Percentiles rank a stretch among this genome's conserved stretches.
These are phyloP conservation scores for Epichloe hybrida DNA, from an alignment of 2,329 filamentous ascomycete species.

Conservation along the genomic window DNA sequence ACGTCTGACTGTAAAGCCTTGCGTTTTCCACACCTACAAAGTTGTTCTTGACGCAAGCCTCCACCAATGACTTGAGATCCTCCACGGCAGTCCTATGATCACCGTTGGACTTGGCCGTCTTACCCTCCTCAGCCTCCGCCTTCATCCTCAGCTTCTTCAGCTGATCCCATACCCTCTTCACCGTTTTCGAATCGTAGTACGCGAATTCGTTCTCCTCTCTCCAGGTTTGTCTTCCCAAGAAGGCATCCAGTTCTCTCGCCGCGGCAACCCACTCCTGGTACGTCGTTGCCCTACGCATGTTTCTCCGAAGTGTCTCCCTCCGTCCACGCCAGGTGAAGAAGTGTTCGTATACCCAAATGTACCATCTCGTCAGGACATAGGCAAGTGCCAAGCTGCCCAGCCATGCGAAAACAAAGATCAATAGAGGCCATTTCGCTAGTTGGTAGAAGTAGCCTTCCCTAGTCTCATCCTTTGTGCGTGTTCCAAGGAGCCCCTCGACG, in stretches of 20 bases:
- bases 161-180: constrained; percentile 64
- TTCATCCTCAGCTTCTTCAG: constrained; percentile 50
- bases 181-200: constrained; percentile 80
- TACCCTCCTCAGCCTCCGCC: constrained; percentile 39
- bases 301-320: constrained; percentile 55
- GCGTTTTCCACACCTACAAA: constrained; percentile 93
- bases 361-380: constrained; percentile 72
- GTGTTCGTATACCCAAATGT: constrained; percentile 88
- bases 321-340: constrained; percentile 79
- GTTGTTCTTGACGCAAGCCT: constrained; percentile 94
- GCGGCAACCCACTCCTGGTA: constrained; percentile 76
- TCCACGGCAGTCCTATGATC: constrained; percentile 43
- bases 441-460: constrained; percentile 85
- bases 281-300: constrained; percentile 55
- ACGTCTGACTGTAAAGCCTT: constrained; percentile 90
- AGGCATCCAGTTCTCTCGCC: constrained; percentile 65
- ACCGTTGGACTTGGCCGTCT: constrained; percentile 20
- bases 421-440: constrained; percentile 81
- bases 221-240: constrained; percentile 70
- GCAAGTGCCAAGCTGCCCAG: constrained; percentile 54
- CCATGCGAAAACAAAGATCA: constrained; percentile 70
- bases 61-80: constrained; percentile 63
- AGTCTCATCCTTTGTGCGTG: constrained; percentile 74
- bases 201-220: constrained; percentile 64
- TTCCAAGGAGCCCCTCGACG: constrained; percentile 30